phyloP scores from a whole-genome alignment of 2,329 filamentous ascomycete genomes.

The Beauveria varroae region DNA sequence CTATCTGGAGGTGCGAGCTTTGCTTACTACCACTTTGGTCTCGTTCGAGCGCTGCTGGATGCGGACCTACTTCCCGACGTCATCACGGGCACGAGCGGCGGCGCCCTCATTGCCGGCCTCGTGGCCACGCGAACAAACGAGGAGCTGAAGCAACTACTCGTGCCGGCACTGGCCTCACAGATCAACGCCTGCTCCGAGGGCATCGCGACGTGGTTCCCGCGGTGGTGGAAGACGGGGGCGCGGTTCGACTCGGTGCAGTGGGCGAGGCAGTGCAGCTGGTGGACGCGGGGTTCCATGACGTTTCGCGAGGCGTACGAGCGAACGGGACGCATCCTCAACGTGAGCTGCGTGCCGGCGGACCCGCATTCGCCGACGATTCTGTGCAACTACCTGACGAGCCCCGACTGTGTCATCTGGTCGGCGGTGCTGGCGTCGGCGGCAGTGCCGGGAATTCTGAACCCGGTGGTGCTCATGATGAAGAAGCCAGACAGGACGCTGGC shows the following conservation, averaged over 20 bases:
- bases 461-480: conserved; percentile 89
- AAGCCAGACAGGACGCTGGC: conserved; percentile 65
- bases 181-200: conserved; percentile 82
- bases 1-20: conserved; percentile 90
- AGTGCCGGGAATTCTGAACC: conserved; percentile 92
- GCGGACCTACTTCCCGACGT: conserved; percentile 81
- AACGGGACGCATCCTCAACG: conserved; percentile 90
- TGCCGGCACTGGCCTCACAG: conserved; percentile 76
- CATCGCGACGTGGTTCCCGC: conserved; percentile 64
- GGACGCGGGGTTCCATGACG: conserved; percentile 82
- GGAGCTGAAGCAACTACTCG: conserved; percentile 75
- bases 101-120: conserved; percentile 79
- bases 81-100: conserved; percentile 93
- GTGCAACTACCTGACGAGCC: conserved; percentile 89
- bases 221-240: conserved; percentile 90
- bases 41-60: conserved; percentile 83
- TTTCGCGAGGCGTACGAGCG: conserved; percentile 92
- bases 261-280: conserved; percentile 82
- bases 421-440: conserved; percentile 91
- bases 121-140: conserved; percentile 87
- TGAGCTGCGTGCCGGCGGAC: conserved; percentile 91
- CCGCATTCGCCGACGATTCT: conserved; percentile 88
- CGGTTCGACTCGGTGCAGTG: conserved; percentile 91
- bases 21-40: conserved; percentile 94
- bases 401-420: conserved; percentile 97